phyloP scores from a whole-genome alignment of 1,139 yeast species.

The Sugiyamaella novakii region DNA sequence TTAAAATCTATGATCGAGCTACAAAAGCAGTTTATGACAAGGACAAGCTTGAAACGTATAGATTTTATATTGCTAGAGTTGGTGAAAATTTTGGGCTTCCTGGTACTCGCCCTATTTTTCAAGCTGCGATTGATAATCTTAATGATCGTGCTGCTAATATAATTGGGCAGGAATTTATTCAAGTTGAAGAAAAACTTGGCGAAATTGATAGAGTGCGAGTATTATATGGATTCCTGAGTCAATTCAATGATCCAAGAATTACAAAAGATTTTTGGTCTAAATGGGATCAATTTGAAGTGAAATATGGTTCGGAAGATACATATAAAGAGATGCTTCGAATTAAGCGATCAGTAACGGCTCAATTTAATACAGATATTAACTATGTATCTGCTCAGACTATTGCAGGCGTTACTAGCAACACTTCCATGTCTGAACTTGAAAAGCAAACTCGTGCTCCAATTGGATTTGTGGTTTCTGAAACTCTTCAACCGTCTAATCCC shows the following conservation, averaged over 20 bases:
- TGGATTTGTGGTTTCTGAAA: constrained; percentile 59
- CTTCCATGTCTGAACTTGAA: constrained; percentile 24
- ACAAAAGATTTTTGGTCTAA: constrained; percentile 52
- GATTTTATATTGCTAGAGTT: constrained; percentile 40
- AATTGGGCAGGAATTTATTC: constrained; percentile 47
- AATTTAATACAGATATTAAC: constrained; percentile 45
- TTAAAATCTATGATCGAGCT: constrained; percentile 50
- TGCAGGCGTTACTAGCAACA: constrained; percentile 12
- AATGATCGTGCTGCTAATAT: constrained; percentile 42
- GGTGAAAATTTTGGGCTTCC: constrained; percentile 43
- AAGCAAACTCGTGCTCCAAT: constrained; percentile 45
- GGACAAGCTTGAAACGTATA: constrained; percentile 43
- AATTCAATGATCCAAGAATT: constrained; percentile 49
- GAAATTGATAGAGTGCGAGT: constrained; percentile 64
- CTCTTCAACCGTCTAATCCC: constrained; percentile 32
- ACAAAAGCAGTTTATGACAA: constrained; percentile 41
- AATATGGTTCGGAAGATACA: constrained; percentile 67
- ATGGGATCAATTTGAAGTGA: constrained; percentile 77
- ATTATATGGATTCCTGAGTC: constrained; percentile 53
- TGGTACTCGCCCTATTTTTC: constrained; percentile 47
- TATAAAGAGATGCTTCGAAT: constrained; percentile 74
- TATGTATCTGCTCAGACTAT: constrained; percentile 37
- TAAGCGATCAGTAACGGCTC: constrained; percentile 56
- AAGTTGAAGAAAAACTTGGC: constrained; percentile 52
- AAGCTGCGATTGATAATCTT: constrained; percentile 48